Evolutionary conservation across 495 filamentous ascomycete species (phyloP).

Genomic region (Penicillium pulvis): DNA sequence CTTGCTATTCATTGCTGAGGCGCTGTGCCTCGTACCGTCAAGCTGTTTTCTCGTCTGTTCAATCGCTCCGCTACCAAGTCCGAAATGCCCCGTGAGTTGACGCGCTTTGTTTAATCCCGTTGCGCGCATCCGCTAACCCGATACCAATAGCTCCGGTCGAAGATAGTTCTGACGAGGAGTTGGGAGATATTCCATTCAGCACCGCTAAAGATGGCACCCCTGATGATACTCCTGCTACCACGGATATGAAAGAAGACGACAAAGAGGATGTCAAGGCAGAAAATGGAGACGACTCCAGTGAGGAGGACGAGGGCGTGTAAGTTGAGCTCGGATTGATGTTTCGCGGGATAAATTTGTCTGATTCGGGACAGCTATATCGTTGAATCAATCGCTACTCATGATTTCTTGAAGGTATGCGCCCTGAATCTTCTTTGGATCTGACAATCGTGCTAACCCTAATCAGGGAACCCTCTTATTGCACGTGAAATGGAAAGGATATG

Average conservation of each 20-base stretch:
- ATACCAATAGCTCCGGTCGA: constrained; percentile 41
- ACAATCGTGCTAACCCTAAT: constrained; percentile 18
- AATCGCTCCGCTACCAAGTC: constrained; percentile 22
- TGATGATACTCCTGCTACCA: neutral
- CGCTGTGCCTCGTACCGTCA: constrained; percentile 25
- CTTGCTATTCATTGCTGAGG: constrained; percentile 9
- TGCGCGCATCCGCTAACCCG: constrained; percentile 11
- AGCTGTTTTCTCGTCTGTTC: constrained; percentile 37
- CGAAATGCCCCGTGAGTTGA: constrained; percentile 45
- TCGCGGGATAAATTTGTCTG: constrained; percentile 24
- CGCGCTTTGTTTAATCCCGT: constrained; percentile 16
- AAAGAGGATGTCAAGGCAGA: too few relatives aligned
- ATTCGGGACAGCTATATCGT: constrained; percentile 57
- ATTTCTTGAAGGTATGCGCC: constrained; percentile 35
- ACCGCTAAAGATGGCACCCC: constrained; percentile 27
- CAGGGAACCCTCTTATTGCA: constrained; percentile 48
- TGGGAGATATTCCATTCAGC: constrained; percentile 45
- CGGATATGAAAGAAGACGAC: neutral
- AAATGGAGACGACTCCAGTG: neutral
- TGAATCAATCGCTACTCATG: constrained; percentile 57
- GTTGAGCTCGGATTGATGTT: constrained; percentile 6
- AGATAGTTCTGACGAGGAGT: constrained; percentile 50
- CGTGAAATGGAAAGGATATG: constrained; percentile 68
- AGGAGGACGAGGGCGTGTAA: constrained; percentile 43
- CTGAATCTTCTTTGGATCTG: neutral